Evolutionary conservation across 1,284 basidiomycete species (phyloP).

Genomic region (Microbotryum silenes-acaulis): DNA sequence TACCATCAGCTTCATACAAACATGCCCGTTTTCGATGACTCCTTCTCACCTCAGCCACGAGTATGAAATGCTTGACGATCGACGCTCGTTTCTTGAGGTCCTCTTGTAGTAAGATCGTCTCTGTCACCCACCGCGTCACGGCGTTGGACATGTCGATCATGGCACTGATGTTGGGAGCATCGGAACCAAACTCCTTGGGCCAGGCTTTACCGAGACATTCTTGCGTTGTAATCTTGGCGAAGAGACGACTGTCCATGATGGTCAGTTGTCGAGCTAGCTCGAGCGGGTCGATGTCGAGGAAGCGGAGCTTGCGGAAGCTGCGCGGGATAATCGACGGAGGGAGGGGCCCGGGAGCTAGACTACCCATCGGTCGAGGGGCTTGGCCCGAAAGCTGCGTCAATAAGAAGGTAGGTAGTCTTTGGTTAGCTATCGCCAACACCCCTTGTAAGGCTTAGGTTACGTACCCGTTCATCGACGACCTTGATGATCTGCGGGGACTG

Average conservation of each 20-base stretch:
- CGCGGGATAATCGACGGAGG: slow-evolving; percentile 69
- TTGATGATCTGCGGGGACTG: slow-evolving; percentile 39
- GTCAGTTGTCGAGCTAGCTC: slow-evolving; percentile 93
- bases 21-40: neutral
- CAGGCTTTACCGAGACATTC: slow-evolving; percentile 65
- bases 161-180: slow-evolving; percentile 66
- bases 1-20: slow-evolving; percentile 14
- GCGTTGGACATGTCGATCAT: slow-evolving; percentile 89
- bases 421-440: too few species aligned
- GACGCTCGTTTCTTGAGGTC: slow-evolving; percentile 76
- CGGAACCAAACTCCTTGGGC: slow-evolving; percentile 38
- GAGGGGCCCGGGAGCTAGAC: slow-evolving; percentile 42
- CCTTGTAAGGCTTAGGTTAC: neutral
- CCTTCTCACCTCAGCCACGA: slow-evolving; percentile 74
- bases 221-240: slow-evolving; percentile 78
- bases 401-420: too few species aligned
- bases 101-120: slow-evolving; percentile 73
- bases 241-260: slow-evolving; percentile 80
- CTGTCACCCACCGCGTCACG: slow-evolving; percentile 92
- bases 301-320: slow-evolving; percentile 63
- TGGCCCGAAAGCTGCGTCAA: slow-evolving; percentile 24
- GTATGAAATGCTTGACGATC: slow-evolving; percentile 85
- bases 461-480: slow-evolving; percentile 40
- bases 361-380: slow-evolving; percentile 36
- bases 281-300: slow-evolving; percentile 79